phyloP scores from a whole-genome alignment of 345 rosid genomes.

The Geranium brycei region DNA sequence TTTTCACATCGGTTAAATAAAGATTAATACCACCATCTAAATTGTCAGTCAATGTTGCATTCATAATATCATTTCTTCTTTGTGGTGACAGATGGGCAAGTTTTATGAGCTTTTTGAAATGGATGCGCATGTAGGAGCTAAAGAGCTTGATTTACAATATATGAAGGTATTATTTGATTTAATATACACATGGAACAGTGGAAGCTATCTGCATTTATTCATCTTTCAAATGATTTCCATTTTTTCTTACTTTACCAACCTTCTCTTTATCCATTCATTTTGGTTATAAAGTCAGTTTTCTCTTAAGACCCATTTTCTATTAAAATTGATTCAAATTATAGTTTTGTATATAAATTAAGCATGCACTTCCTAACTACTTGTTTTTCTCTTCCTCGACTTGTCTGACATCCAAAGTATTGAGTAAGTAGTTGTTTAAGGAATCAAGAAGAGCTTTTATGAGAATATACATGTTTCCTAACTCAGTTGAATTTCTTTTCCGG shows the following conservation, averaged over 20 bases:
- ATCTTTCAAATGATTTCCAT: slow-evolving; percentile 2
- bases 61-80: slow-evolving; percentile 5
- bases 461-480: too few relatives aligned
- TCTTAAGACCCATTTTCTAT: neutral
- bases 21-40: neutral
- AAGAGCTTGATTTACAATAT: slow-evolving; percentile 85
- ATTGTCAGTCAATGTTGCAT: neutral
- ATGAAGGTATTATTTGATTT: slow-evolving; percentile 64
- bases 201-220: neutral
- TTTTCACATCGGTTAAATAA: neutral
- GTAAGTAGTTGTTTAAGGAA: too few relatives aligned
- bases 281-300: neutral
- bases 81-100: slow-evolving; percentile 74
- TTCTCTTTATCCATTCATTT: neutral
- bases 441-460: too few relatives aligned
- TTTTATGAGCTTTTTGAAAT: slow-evolving; percentile 97
- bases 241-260: neutral
- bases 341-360: too few relatives aligned
- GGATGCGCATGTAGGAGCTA: slow-evolving; percentile 95
- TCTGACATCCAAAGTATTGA: too few relatives aligned
- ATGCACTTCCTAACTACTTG: too few relatives aligned
- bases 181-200: neutral
- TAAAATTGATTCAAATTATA: too few relatives aligned
- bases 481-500: neutral
- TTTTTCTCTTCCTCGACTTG: neutral